Evolutionary conservation across 345 rosid species (phyloP).

Genomic region (Rhodamnia rubescens): DNA sequence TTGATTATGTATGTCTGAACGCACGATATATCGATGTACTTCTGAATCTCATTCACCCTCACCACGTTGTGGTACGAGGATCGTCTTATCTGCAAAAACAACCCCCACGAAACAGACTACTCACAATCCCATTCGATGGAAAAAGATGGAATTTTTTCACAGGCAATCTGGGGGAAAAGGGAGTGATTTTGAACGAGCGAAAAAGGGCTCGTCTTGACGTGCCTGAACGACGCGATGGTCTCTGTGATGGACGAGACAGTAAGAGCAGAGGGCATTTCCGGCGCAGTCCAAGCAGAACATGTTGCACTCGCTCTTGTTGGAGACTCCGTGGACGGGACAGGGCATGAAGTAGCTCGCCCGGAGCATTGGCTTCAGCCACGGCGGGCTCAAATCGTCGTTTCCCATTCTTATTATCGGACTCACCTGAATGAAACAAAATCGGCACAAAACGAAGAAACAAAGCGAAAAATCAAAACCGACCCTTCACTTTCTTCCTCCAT

Average conservation of each 20-base stretch:
- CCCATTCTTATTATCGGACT: slow-evolving; percentile 32
- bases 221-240: slow-evolving; percentile 82
- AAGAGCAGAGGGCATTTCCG: slow-evolving; percentile 61
- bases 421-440: slow-evolving; percentile 17
- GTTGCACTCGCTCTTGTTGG: slow-evolving; percentile 77
- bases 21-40: slow-evolving; percentile 66
- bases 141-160: neutral
- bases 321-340: slow-evolving; percentile 48
- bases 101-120: neutral
- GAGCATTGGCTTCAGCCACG: slow-evolving; percentile 75
- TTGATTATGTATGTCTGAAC: slow-evolving; percentile 89
- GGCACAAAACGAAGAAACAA: neutral
- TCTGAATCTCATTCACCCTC: slow-evolving; percentile 82
- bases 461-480: neutral
- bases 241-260: slow-evolving; percentile 47
- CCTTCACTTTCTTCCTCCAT: neutral
- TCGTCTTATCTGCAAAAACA: slow-evolving; percentile 61
- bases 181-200: neutral
- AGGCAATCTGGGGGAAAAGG: neutral
- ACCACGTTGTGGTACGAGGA: slow-evolving; percentile 95
- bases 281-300: slow-evolving; percentile 75
- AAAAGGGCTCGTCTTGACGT: too few species aligned
- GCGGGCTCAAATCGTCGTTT: slow-evolving; percentile 36
- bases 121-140: neutral
- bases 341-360: slow-evolving; percentile 60